These are phyloP conservation scores for Linnemannia zychae DNA, from an alignment of 192 early-diverging fungal species.

Conservation along the genomic window DNA sequence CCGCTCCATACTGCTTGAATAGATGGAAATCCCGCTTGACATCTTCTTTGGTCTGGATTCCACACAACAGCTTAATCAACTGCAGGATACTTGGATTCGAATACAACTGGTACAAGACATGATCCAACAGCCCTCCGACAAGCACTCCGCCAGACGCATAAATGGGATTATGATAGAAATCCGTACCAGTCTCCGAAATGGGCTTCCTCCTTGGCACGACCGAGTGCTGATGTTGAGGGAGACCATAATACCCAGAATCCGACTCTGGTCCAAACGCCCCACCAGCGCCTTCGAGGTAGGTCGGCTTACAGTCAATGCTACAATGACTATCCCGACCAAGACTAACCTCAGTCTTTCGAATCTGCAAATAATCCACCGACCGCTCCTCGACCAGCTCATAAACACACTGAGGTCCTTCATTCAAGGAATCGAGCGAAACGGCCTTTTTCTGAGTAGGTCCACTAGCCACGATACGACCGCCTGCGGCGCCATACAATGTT, in stretches of 20 bases:
- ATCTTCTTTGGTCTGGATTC: conserved; percentile 60
- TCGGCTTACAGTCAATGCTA: neutral
- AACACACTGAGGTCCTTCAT: conserved; percentile 49
- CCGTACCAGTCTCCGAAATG: neutral
- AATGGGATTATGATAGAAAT: conserved; percentile 64
- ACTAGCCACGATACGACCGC: neutral
- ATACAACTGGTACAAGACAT: conserved; percentile 64
- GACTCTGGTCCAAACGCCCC: conserved; percentile 20
- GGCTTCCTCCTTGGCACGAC: neutral
- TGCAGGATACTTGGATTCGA: conserved; percentile 70
- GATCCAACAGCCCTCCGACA: conserved; percentile 66
- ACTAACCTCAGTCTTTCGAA: conserved; percentile 35
- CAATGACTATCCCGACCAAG: neutral
- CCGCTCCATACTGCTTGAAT: conserved; percentile 48
- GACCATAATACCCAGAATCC: conserved; percentile 29
- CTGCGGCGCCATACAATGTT: neutral
- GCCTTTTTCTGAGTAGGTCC: conserved; percentile 7
- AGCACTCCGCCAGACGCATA: conserved; percentile 80
- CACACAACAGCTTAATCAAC: conserved; percentile 74
- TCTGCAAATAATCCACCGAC: conserved; percentile 47
- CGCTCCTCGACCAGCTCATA: conserved; percentile 53
- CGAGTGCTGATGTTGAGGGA: conserved; percentile 1
- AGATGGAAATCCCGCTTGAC: conserved; percentile 53
- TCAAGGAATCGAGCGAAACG: conserved; percentile 25
- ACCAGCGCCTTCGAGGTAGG: conserved; percentile 17